Evolutionary conservation across 2,329 filamentous ascomycete species (phyloP), one percentile per base, ranked within the genome.

Genomic region (Trichoderma hamatum): DNA sequence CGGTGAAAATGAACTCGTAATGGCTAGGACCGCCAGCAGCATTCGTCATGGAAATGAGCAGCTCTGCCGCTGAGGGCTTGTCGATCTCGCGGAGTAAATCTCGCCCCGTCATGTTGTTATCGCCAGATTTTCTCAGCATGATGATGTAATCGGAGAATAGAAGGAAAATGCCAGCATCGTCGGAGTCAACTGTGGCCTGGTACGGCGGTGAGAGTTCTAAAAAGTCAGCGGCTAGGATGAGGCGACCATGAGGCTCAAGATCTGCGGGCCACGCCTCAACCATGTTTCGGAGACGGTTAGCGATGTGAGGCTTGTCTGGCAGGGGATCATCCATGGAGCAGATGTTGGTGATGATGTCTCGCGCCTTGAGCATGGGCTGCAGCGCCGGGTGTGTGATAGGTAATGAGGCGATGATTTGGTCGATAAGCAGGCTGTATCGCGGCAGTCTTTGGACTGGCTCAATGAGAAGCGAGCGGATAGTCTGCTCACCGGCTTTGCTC

Each of bases 381-480:
- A 97, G 85, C 0, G 94, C 94, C 3, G 94, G 92, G 77, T 98
- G 94, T 10, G 92, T 89, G 62, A 94, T 88, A 5, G 95, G 94
- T 21, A 98, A 86, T 70, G 92, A 94, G 72, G 90, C 89, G 59
- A 96, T 88, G 76, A 99, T 97, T 75, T 96, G 94, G 81, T 99
- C 96, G 74, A 99, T 98, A 76, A 98, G 91, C 43, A 99, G 84
- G 75, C 93, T 97, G 81, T 99, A 99, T 30, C 96, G 90, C 30
- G 96, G 96, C 64, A 99, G 85, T 64, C 96, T 88, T 79, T 99
- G 96, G 0, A 99, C 94, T 2, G 96, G 96, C 80, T 99, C 96
- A 78, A 99, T 99, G 67, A 99, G 86, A 71, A 96, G 87, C 3
- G 96, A 98, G 60, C 93, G 94, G 66, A 98, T 86, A 69, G 90